Base-by-base conservation (phyloP, 1,284 basidiomycete species). In the Cryptococcus amylolentus region DNA sequence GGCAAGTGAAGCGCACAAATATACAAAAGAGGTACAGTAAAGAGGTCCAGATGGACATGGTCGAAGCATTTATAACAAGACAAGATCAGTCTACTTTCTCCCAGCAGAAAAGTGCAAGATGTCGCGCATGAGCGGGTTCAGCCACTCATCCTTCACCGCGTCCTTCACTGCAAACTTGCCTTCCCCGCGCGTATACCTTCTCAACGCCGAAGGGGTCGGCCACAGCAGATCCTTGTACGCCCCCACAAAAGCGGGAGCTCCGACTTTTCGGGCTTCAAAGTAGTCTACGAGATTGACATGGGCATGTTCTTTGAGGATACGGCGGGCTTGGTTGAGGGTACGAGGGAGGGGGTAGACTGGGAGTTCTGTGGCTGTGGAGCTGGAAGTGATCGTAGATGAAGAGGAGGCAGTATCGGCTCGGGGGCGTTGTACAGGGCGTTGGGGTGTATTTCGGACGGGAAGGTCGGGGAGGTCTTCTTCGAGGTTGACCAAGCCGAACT, bases 241-340 rank as follows among this genome's bases (percentile, higher is more conserved):
- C 41, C 52, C 57, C 2, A 56, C 53, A 26, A 58, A 56, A 16
- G 50, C 51, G 13, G 54, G 52, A 10, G 56, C 40, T 31, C 47
- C 49, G 18, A 39, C 38, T 20, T 44, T 47, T 18, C 71, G 61
- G 10, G 64, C 69, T 20, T 62, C 60, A 28, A 73, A 53, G 54
- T 75, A 75, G 42, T 73, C 69, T 16, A 54, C 55, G 23, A 77
- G 55, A 50, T 73, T 75, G 58, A 77, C 65, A 53, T 73, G 72
- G 0, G 60, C 73, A 16, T 62, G 43, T 4, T 55, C 35, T 41
- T 68, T 63, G 37, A 77, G 65, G 12, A 77, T 49, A 4, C 44
- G 46, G 12, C 54, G 45, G 3, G 72, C 72, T 54, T 67, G 52
- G 0, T 39, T 68, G 23, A 75, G 61, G 2, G 65, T 64, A 28